A percentile compares a stretch with the other conserved stretches of the same genome.
Conservation (phyloP, 2,329 filamentous ascomycete genomes). For the Hymenoscyphus albidus region DNA sequence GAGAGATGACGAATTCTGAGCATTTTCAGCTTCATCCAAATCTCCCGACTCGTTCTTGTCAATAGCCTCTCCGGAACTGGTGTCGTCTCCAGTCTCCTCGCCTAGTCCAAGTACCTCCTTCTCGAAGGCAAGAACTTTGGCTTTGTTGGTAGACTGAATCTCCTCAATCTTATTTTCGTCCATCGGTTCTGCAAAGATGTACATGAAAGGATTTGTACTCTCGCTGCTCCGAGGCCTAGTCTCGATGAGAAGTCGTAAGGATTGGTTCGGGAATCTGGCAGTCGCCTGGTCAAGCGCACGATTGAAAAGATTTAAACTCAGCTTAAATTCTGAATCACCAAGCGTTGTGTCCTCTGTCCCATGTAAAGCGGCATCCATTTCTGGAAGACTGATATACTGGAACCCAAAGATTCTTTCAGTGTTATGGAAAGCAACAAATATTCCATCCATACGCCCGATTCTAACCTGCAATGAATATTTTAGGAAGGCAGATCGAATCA, state of each 20-base stretch:
- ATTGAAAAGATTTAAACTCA: constrained; percentile 76
- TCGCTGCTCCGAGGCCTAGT: constrained; percentile 51
- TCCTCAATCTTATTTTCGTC: constrained; percentile 64
- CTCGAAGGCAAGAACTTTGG: constrained; percentile 66
- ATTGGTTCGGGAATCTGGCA: constrained; percentile 67
- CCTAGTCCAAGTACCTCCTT: constrained; percentile 52
- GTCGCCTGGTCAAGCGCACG: constrained; percentile 74
- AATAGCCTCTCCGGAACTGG: constrained; percentile 14
- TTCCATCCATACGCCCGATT: constrained; percentile 97
- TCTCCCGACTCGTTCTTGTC: constrained; percentile 11
- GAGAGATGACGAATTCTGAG: not conserved
- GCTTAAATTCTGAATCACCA: constrained; percentile 80
- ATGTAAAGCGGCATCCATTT: constrained; percentile 91
- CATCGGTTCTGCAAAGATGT: constrained; percentile 86
- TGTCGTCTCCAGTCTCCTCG: constrained; percentile 34
- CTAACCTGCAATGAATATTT: constrained; percentile 97
- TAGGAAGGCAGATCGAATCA: constrained; percentile 89
- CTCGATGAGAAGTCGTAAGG: constrained; percentile 78
- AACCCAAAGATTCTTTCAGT: constrained; percentile 94
- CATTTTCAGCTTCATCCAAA: constrained; percentile 14
- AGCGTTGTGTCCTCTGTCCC: constrained; percentile 62
- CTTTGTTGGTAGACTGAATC: constrained; percentile 68
- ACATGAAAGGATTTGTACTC: constrained; percentile 62
- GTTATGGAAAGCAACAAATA: constrained; percentile 96
- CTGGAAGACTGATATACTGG: constrained; percentile 81